phyloP scores from a whole-genome alignment of 2,329 filamentous ascomycete species.

The Penicillium italicum region DNA sequence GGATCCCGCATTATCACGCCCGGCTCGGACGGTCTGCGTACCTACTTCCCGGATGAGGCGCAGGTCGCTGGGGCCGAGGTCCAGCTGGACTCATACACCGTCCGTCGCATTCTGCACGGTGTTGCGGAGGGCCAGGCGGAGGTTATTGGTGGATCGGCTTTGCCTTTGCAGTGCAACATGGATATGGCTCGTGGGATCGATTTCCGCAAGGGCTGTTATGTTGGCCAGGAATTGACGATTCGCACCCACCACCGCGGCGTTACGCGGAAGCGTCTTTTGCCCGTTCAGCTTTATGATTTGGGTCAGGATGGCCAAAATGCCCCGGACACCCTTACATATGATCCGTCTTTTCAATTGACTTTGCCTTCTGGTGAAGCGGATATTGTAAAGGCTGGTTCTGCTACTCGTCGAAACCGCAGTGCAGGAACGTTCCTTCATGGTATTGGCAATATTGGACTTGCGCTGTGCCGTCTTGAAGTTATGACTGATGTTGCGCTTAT shows the following conservation, averaged over 20 bases:
- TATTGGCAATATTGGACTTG: slow-evolving; percentile 81
- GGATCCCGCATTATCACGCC: slow-evolving; percentile 40
- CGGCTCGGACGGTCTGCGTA: slow-evolving; percentile 33
- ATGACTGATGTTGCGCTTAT: slow-evolving; percentile 80
- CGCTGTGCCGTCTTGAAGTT: slow-evolving; percentile 78
- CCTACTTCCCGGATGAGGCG: slow-evolving; percentile 30
- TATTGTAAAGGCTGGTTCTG: slow-evolving; percentile 51
- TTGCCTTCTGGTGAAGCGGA: slow-evolving; percentile 45
- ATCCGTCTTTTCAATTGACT: slow-evolving; percentile 24
- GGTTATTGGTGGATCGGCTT: slow-evolving; percentile 64
- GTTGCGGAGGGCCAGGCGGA: slow-evolving; percentile 82
- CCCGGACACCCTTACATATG: slow-evolving; percentile 47
- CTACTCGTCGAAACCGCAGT: slow-evolving; percentile 56
- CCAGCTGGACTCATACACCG: slow-evolving; percentile 61
- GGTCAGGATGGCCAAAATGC: slow-evolving; percentile 40
- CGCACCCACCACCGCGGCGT: slow-evolving; percentile 92
- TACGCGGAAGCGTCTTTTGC: slow-evolving; percentile 83
- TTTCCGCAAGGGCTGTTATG: slow-evolving; percentile 94
- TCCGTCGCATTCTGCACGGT: slow-evolving; percentile 74
- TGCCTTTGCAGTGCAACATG: slow-evolving; percentile 87
- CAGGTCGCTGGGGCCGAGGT: slow-evolving; percentile 47
- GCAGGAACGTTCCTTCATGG: slow-evolving; percentile 77
- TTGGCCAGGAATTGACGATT: slow-evolving; percentile 94
- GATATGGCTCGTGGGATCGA: slow-evolving; percentile 83
- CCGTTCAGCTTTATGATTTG: slow-evolving; percentile 66